These are phyloP conservation scores for Tulasnella calospora DNA, from an alignment of 768 basidiomycete genomes.

Conservation along the genomic window DNA sequence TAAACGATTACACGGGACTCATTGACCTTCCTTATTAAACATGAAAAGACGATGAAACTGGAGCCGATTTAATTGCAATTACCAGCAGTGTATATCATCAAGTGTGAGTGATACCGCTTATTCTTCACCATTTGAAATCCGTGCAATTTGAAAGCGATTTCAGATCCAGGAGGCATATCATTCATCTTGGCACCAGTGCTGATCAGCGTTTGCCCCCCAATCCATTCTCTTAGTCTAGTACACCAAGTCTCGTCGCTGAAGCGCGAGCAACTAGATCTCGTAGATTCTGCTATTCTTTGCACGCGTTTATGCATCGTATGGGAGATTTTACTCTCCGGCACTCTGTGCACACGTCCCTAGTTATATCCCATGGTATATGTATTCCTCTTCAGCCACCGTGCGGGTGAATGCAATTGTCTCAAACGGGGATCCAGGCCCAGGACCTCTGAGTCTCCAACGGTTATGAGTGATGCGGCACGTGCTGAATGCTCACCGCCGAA, in stretches of 20 bases:
- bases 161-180: neutral
- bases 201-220: slow-evolving; percentile 40
- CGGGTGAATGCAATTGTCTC: slow-evolving; percentile 11
- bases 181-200: slow-evolving; percentile 42
- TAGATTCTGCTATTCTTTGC: slow-evolving; percentile 12
- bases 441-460: slow-evolving; percentile 14
- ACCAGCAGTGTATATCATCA: neutral
- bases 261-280: slow-evolving; percentile 19
- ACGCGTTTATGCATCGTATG: neutral
- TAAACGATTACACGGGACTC: neutral
- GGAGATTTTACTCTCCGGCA: neutral
- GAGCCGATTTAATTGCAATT: neutral
- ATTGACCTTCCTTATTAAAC: neutral
- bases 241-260: slow-evolving; percentile 5
- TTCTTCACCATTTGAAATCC: neutral
- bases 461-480: slow-evolving; percentile 20
- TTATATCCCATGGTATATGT: slow-evolving; percentile 1
- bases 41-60: neutral
- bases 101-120: neutral
- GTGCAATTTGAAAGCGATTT: neutral
- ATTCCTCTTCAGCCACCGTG: slow-evolving; percentile 15
- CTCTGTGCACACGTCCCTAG: neutral
- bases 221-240: slow-evolving; percentile 10
- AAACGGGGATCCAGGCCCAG: slow-evolving; percentile 17
- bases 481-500: neutral